Evolutionary conservation across 257 asterid species (phyloP).

Genomic region (Knoxia roxburghii): DNA sequence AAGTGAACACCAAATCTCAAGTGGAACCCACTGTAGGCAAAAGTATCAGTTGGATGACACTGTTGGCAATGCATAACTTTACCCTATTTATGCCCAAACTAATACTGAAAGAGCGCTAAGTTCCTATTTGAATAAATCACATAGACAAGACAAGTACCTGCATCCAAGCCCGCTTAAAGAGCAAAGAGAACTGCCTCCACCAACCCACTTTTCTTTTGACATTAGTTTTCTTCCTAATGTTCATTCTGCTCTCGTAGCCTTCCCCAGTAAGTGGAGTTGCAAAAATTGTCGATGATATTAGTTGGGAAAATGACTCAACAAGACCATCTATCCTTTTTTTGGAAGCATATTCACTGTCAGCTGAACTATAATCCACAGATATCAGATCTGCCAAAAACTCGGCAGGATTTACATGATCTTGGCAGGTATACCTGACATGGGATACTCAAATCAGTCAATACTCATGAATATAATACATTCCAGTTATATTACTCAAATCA

Average conservation of each 20-base stretch:
- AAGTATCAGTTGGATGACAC: neutral
- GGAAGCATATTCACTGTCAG: slow-evolving; percentile 69
- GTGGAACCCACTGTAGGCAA: neutral
- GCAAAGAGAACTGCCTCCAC: slow-evolving; percentile 82
- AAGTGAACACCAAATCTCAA: neutral
- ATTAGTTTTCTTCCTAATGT: slow-evolving; percentile 32
- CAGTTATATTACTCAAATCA: neutral
- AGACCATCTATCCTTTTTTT: slow-evolving; percentile 77
- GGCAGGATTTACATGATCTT: slow-evolving; percentile 92
- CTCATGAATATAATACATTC: slow-evolving; percentile 15
- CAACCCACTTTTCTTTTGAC: slow-evolving; percentile 62
- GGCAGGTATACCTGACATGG: slow-evolving; percentile 72
- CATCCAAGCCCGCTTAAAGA: slow-evolving; percentile 97
- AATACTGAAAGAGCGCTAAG: neutral
- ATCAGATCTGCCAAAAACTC: slow-evolving; percentile 98
- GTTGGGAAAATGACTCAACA: slow-evolving; percentile 71
- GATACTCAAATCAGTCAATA: slow-evolving; percentile 19
- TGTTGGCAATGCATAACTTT: neutral
- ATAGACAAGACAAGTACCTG: slow-evolving; percentile 44
- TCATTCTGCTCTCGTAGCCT: slow-evolving; percentile 27
- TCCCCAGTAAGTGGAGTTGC: slow-evolving; percentile 53
- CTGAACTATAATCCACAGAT: slow-evolving; percentile 84
- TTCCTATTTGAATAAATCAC: neutral
- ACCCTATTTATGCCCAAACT: neutral
- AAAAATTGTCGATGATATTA: slow-evolving; percentile 48